A percentile compares a stretch with the other conserved stretches of the same genome.
Conservation (phyloP, 2,329 filamentous ascomycete genomes). For the Hysterium pulicare region DNA sequence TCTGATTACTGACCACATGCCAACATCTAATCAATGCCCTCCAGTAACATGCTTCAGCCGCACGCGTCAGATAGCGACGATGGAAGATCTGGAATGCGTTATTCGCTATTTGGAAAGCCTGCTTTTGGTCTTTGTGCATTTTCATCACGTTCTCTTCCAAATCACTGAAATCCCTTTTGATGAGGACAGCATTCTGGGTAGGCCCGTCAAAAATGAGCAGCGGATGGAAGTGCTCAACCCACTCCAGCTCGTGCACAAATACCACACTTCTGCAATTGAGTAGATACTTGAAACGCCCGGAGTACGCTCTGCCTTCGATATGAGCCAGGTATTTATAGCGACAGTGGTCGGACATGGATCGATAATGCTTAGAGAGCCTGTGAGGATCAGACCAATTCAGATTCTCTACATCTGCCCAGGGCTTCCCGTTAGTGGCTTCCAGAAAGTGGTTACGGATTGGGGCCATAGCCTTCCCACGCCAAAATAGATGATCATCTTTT, state of each 20-base stretch:
- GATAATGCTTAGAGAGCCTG: too few relatives aligned
- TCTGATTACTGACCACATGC: too few relatives aligned
- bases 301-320: slow-evolving; percentile 26
- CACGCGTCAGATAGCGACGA: slow-evolving; percentile 53
- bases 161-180: slow-evolving; percentile 44
- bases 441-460: too few relatives aligned
- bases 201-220: slow-evolving; percentile 45
- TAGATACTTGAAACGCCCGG: slow-evolving; percentile 32
- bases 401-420: slow-evolving; percentile 26
- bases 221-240: slow-evolving; percentile 49
- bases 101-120: slow-evolving; percentile 50
- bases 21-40: slow-evolving; percentile 43
- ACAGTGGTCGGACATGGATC: slow-evolving; percentile 24
- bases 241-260: slow-evolving; percentile 48
- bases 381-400: slow-evolving; percentile 22
- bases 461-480: too few relatives aligned
- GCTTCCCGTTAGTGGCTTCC: slow-evolving; percentile 16
- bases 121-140: slow-evolving; percentile 41
- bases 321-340: slow-evolving; percentile 15
- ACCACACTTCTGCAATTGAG: slow-evolving; percentile 43
- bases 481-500: too few relatives aligned
- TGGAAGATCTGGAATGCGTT: slow-evolving; percentile 49
- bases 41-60: slow-evolving; percentile 57
- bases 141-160: slow-evolving; percentile 37
- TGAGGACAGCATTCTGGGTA: slow-evolving; percentile 50